Conservation (phyloP, 495 filamentous ascomycete species). For the Penicillium ochrochloron region DNA sequence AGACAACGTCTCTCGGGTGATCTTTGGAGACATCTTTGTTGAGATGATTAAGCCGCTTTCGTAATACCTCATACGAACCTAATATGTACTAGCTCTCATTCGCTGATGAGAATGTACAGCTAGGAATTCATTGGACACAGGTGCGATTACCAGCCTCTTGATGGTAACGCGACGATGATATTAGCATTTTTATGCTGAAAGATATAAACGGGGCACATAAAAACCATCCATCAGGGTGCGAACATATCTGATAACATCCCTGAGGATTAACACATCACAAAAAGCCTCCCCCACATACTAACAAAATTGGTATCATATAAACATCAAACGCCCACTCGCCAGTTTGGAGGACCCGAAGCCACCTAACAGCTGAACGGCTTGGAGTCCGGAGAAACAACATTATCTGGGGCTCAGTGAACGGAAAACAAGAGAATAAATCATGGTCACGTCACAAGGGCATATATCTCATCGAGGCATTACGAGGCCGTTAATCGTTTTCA, state of each 20-base stretch:
- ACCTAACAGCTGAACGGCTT: constrained; percentile 26
- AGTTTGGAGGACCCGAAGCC: constrained; percentile 5
- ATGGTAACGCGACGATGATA: background rate
- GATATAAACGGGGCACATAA: background rate
- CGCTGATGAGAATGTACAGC: background rate
- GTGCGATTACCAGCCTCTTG: background rate
- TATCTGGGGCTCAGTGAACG: constrained; percentile 15
- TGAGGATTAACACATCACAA: background rate
- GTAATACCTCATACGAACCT: background rate
- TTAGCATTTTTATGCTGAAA: background rate
- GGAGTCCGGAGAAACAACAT: constrained; percentile 14
- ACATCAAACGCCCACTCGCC: constrained; percentile 26
- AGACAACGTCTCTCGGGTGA: no score
- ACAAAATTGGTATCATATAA: constrained; percentile 29
- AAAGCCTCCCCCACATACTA: background rate
- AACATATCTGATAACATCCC: background rate
- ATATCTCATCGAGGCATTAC: constrained; percentile 46
- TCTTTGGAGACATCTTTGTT: no score
- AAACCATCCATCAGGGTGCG: background rate
- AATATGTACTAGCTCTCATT: background rate
- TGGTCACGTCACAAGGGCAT: constrained; percentile 27
- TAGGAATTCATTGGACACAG: background rate
- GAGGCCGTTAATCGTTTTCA: constrained; percentile 49
- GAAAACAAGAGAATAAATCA: constrained; percentile 25
- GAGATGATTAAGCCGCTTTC: no score